A percentile compares a stretch with the other conserved stretches of the same genome.
Conservation (phyloP, 2,329 filamentous ascomycete species). For the Calycina herbarum region DNA sequence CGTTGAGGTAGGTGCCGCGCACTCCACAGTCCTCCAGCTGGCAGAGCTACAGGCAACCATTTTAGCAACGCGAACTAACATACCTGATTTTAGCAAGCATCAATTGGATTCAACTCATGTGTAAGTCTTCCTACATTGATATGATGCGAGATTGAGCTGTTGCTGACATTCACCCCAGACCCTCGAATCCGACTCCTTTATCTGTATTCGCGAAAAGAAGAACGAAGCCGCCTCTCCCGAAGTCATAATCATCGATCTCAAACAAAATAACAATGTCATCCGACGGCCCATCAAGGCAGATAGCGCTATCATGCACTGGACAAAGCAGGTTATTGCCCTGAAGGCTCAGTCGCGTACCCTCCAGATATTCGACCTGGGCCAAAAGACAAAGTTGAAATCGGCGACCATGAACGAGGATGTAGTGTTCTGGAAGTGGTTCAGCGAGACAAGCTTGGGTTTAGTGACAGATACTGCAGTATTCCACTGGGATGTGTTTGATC, state of each 20-base stretch:
- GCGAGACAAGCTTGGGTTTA: slow-evolving; percentile 80
- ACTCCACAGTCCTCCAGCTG: slow-evolving; percentile 22
- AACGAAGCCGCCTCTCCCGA: slow-evolving; percentile 81
- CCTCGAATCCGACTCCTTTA: slow-evolving; percentile 94
- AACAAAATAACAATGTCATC: slow-evolving; percentile 95
- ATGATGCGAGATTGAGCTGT: slow-evolving; percentile 12
- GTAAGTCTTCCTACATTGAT: slow-evolving; percentile 51
- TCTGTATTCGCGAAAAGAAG: slow-evolving; percentile 95
- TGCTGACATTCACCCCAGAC: slow-evolving; percentile 58
- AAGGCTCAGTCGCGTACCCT: slow-evolving; percentile 92
- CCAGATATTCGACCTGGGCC: slow-evolving; percentile 93
- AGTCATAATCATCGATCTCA: slow-evolving; percentile 96
- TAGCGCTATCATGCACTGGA: slow-evolving; percentile 99
- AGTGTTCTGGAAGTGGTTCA: slow-evolving; percentile 99
- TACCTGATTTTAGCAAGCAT: slow-evolving; percentile 53
- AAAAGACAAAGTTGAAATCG: slow-evolving; percentile 95
- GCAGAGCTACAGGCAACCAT: slow-evolving; percentile 29
- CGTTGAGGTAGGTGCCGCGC: slow-evolving; percentile 49
- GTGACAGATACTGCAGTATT: slow-evolving; percentile 90
- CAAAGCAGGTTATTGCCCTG: slow-evolving; percentile 90
- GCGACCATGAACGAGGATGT: slow-evolving; percentile 96
- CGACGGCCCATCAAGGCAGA: slow-evolving; percentile 97
- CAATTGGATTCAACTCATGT: slow-evolving; percentile 86
- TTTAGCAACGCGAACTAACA: slow-evolving; percentile 28
- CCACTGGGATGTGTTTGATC: slow-evolving; percentile 96